These are phyloP conservation scores for Termitomyces sp. DNA, from an alignment of 768 basidiomycete genomes.

Conservation along the genomic window DNA sequence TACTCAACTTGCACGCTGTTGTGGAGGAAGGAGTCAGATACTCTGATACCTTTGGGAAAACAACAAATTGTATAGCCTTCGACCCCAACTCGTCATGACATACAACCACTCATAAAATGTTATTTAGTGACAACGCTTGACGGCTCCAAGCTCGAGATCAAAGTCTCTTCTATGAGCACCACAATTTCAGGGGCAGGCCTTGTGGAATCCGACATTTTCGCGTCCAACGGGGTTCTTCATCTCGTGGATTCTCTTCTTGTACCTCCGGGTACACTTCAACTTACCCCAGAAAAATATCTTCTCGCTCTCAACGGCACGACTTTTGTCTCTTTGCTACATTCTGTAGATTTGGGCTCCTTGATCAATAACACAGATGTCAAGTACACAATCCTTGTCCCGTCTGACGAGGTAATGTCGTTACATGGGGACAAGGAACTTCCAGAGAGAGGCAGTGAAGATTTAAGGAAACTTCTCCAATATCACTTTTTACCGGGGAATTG, in stretches of 20 bases:
- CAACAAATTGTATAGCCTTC: constrained; percentile 47
- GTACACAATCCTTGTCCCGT: constrained; percentile 90
- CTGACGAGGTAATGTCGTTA: constrained; percentile 76
- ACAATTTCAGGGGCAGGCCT: constrained; percentile 58
- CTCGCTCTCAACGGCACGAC: constrained; percentile 87
- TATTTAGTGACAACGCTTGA: constrained; percentile 65
- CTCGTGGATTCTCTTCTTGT: constrained; percentile 81
- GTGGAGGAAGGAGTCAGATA: constrained; percentile 56
- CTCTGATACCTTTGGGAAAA: constrained; percentile 57
- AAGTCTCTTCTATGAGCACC: constrained; percentile 50
- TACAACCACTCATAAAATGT: not conserved
- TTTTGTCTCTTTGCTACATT: constrained; percentile 87
- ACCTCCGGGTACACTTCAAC: constrained; percentile 66
- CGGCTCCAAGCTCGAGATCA: constrained; percentile 63
- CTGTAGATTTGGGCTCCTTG: constrained; percentile 67
- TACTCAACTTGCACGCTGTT: constrained; percentile 78
- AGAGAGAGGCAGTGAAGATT: constrained; percentile 58
- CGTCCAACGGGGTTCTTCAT: constrained; percentile 93
- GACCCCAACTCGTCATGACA: not conserved
- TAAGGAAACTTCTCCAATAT: constrained; percentile 76
- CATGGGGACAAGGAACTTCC: constrained; percentile 57
- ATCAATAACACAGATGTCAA: constrained; percentile 66
- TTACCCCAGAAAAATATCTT: constrained; percentile 95
- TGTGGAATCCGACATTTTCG: constrained; percentile 81
- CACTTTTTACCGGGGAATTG: constrained; percentile 89